phyloP scores from a whole-genome alignment of 305 asterid species.

The Solanum hybrid region DNA sequence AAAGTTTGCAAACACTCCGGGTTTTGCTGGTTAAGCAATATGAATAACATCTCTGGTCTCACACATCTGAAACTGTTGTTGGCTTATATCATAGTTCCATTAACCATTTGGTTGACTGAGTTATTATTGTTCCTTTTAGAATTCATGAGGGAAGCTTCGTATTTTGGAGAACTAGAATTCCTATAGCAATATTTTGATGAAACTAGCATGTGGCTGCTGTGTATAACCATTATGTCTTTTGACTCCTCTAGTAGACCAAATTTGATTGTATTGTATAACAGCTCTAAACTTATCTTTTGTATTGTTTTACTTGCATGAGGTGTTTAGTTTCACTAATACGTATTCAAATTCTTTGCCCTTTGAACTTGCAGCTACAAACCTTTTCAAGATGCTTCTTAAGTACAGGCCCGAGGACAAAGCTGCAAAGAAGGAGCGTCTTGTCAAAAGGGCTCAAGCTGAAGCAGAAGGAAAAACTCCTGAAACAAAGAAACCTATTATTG shows the following conservation, averaged over 20 bases:
- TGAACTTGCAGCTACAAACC: constrained; percentile 37
- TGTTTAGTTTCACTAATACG: neutral
- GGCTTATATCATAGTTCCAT: neutral
- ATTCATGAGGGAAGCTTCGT: neutral
- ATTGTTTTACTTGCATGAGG: neutral
- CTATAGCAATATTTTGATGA: neutral
- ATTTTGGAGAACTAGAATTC: neutral
- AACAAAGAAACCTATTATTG: constrained; percentile 58
- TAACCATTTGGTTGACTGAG: neutral
- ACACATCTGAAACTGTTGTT: neutral
- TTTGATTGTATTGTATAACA: neutral
- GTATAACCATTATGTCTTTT: neutral
- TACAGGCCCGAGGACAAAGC: constrained; percentile 74
- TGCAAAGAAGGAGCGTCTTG: constrained; percentile 59
- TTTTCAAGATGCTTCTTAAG: constrained; percentile 65
- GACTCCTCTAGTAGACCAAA: neutral
- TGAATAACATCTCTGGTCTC: neutral
- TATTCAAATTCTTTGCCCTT: neutral
- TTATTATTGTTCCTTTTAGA: neutral
- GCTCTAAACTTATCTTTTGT: neutral
- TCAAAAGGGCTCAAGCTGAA: constrained; percentile 71
- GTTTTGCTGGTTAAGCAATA: neutral
- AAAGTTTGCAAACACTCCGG: neutral
- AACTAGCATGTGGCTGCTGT: neutral
- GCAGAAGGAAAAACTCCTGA: constrained; percentile 61